Base-by-base conservation (phyloP, 2,329 filamentous ascomycete genomes). In the Arthrobotrys pseudoclavata region DNA sequence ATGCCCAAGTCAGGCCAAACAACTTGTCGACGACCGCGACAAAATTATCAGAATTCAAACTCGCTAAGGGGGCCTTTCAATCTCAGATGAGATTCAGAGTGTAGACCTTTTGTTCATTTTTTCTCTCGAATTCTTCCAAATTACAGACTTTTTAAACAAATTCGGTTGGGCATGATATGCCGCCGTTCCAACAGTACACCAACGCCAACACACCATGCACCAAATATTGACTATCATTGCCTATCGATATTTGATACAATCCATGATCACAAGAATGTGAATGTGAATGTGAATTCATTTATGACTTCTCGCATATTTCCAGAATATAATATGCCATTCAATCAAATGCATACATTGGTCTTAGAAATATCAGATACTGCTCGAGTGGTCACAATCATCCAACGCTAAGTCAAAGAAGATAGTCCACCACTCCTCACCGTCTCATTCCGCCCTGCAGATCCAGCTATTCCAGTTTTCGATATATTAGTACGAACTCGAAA, bases 381-480 rank as follows among this genome's bases (percentile, higher is more conserved):
- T n/a, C n/a, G n/a, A n/a, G n/a, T n/a, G n/a, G n/a, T 12, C 18
- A 45, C 18, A 45, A 45, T 45, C 15, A 45, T 45, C n/a, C 42
- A 9, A 40, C 34, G n/a, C n/a, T n/a, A n/a, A 42, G 4, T 42
- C 13, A n/a, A n/a, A n/a, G 2, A 42, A 4, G 37, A 42, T n/a
- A 42, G 37, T n/a, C 37, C 26, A 34, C 15, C 26, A 10, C 50
- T 4, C 9, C 26, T 4, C 15, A 6, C 26, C 45, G 26, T 26
- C 45, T 20, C 52, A 69, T 69, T 69, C 40, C 52, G 24, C 53
- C 42, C 66, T 50, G 66, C 34, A 22, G 40, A 60, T 50, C 40
- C 53, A 42, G 55, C 53, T 26, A 40, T 24, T 61, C 67, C 45
- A 55, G 29, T 63, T 70, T 29, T 24, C 22, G 45, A 63, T 55